A percentile compares a stretch with the other conserved stretches of the same genome.
Evolutionary conservation across 495 filamentous ascomycete genomes (phyloP).

Genomic region (Aspergillus asperescens): DNA sequence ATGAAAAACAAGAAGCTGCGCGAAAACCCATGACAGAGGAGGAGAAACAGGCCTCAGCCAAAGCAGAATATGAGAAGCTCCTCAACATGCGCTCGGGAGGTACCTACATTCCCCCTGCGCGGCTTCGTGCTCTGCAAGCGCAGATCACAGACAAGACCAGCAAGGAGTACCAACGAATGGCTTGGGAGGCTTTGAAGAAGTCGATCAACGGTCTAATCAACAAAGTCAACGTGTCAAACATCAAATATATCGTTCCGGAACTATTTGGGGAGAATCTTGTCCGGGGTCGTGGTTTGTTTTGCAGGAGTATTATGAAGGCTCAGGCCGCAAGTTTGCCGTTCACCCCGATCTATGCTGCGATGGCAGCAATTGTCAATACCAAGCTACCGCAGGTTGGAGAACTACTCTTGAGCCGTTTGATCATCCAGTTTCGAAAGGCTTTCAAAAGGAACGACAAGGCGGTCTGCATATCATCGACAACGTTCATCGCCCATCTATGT

Average conservation of each 20-base stretch:
- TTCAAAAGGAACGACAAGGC: conserved; percentile 97
- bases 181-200: conserved; percentile 98
- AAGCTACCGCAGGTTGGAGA: conserved; percentile 95
- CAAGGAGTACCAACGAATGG: conserved; percentile 98
- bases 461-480: conserved; percentile 83
- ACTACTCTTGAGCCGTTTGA: conserved; percentile 75
- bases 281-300: conserved; percentile 86
- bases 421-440: conserved; percentile 90
- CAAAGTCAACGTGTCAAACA: conserved; percentile 95
- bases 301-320: conserved; percentile 93
- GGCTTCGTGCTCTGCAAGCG: conserved; percentile 85
- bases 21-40: conserved; percentile 68
- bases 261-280: conserved; percentile 92
- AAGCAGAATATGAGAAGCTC: conserved; percentile 87
- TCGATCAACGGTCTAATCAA: conserved; percentile 98
- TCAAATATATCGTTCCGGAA: conserved; percentile 94
- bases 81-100: conserved; percentile 88
- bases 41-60: conserved; percentile 75
- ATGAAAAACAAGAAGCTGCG: conserved; percentile 45
- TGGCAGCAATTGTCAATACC: conserved; percentile 95
- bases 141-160: conserved; percentile 93
- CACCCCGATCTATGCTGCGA: conserved; percentile 88
- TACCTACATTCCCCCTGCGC: conserved; percentile 90
- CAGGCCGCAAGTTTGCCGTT: conserved; percentile 96
- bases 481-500: conserved; percentile 88